Evolutionary conservation across 2,329 filamentous ascomycete species (phyloP), one percentile per base, ranked within the genome.

Genomic region (Coniella lustricola): DNA sequence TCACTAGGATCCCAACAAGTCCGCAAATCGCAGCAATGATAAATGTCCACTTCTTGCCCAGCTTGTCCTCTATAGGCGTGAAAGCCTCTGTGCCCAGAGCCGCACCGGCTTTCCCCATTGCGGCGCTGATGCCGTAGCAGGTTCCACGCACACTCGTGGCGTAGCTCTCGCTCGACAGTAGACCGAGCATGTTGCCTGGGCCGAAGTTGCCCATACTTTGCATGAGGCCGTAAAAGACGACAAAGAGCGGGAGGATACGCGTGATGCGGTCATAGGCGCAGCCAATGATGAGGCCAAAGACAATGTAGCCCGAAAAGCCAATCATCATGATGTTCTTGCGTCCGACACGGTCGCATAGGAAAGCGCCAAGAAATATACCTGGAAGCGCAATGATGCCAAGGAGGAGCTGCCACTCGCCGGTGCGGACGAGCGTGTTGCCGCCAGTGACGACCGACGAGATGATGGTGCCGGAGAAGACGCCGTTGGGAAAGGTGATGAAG

Each of bases 401-500:
- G 76, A 76, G 56, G 66, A 72, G 53, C 75, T 76, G 54, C 64
- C 67, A 72, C 7, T 70, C 70, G 20, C 75, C 54, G 36, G 64
- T 69, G 56, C 70, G 64, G 5, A 68, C 60, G 1, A 72, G 16
- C 13, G 36, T 59, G n/a, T 64, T 69, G 31, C 70, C 64, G 13
- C 64, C 60, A 0, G 67, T 55, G 22, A 70, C 70, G 22, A 70
- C 60, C 20, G 67, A 62, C 3, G 61, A 59, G 44, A 76, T 68
- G 49, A 79, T 77, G 18, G 74, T 76, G 0, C 72, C 73, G 48
- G 69, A 72, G 59, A 79, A 79, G 22, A 79, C 67, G 8, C 74
- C 74, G 52, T 78, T 77, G 0, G 76, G 75, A 45, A 75, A 73
- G 0, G 72, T 71, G 35, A 79, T 71, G 58, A 71, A 80, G 56